phyloP scores from a whole-genome alignment of 2,329 filamentous ascomycete species.

The Neonectria magnoliae region DNA sequence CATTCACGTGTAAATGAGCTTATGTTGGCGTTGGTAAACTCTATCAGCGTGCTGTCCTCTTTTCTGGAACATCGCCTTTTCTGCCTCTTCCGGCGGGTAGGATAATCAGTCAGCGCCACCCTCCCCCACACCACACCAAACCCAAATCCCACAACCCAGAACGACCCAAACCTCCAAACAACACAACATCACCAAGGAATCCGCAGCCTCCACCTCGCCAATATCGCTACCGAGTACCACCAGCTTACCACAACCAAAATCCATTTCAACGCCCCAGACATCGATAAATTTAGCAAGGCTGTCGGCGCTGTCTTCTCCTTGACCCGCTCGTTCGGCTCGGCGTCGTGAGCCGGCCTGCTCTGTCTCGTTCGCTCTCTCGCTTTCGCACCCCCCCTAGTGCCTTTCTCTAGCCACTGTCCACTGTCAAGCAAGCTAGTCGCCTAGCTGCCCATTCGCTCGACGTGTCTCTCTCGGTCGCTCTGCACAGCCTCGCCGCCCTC shows the following conservation, averaged over 20 bases:
- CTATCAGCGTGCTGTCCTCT: background rate
- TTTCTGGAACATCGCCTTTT: background rate
- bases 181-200: background rate
- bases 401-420: background rate
- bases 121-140: background rate
- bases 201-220: background rate
- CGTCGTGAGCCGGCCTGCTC: slow-evolving; percentile 13
- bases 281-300: slow-evolving; percentile 39
- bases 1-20: background rate
- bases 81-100: background rate
- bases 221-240: background rate
- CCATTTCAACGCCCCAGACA: slow-evolving; percentile 9
- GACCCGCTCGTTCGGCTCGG: slow-evolving; percentile 14
- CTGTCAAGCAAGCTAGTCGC: slow-evolving; percentile 7
- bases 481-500: slow-evolving; percentile 38
- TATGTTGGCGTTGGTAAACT: background rate
- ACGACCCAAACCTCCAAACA: background rate
- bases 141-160: background rate
- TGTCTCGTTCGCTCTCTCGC: slow-evolving; percentile 4
- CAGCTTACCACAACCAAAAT: slow-evolving; percentile 4
- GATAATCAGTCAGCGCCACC: background rate
- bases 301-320: background rate
- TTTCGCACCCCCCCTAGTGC: slow-evolving; percentile 12
- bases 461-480: slow-evolving; percentile 32
- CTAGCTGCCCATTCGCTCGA: slow-evolving; percentile 31